phyloP scores from a whole-genome alignment of 345 rosid genomes.

The Xanthoceras sorbifolium region DNA sequence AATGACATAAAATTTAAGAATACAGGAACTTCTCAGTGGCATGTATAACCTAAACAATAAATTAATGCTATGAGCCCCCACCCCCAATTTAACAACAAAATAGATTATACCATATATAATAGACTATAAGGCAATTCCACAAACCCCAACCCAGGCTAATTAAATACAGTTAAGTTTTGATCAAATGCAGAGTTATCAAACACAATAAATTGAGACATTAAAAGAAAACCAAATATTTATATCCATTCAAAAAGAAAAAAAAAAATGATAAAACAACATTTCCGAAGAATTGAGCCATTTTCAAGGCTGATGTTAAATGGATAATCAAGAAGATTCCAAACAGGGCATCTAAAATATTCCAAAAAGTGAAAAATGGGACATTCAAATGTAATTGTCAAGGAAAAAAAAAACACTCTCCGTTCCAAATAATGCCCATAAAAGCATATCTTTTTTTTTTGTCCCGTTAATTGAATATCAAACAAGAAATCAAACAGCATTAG shows the following conservation, averaged over 20 bases:
- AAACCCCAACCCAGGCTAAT: not conserved
- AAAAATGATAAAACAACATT: not conserved
- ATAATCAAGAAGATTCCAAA: not conserved
- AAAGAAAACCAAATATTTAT: not conserved
- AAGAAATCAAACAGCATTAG: not conserved
- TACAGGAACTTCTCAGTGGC: not conserved
- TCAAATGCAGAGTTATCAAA: not conserved
- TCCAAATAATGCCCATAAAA: not conserved
- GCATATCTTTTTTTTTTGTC: not conserved
- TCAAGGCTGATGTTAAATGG: not conserved
- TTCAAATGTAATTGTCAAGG: no score
- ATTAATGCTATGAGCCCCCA: not conserved
- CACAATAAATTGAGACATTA: not conserved
- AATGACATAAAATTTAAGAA: not conserved
- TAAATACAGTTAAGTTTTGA: not conserved
- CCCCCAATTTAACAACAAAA: not conserved
- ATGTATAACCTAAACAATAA: not conserved
- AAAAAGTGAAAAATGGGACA: not conserved
- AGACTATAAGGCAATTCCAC: not conserved
- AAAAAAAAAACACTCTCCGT: no score
- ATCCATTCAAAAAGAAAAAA: not conserved
- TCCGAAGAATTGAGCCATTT: not conserved
- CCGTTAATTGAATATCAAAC: not conserved
- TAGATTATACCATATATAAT: not conserved
- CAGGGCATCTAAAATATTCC: not conserved